phyloP scores from a whole-genome alignment of 2,329 filamentous ascomycete species.

The Exserohilum turcica region DNA sequence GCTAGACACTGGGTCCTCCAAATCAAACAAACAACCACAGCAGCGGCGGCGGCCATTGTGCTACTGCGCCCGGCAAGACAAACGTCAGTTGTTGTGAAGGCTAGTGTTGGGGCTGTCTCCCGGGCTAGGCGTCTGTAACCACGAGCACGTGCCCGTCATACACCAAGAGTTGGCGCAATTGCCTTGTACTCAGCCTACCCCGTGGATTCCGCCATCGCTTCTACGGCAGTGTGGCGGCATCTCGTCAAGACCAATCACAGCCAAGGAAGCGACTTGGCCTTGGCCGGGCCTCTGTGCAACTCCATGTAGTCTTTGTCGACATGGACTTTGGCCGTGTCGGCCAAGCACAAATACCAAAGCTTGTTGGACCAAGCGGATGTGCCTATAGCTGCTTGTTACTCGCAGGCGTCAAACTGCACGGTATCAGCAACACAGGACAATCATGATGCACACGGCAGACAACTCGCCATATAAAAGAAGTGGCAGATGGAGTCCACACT shows the following conservation, averaged over 20 bases:
- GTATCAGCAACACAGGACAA: conserved; percentile 2
- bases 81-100: conserved; percentile 4
- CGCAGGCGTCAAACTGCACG: conserved; percentile 22
- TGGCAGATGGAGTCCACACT: neutral
- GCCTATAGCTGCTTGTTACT: conserved; percentile 16
- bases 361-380: conserved; percentile 7
- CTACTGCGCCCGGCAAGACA: neutral
- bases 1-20: neutral
- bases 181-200: conserved; percentile 16
- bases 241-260: neutral
- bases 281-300: neutral
- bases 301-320: neutral
- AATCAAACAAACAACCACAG: conserved; percentile 11
- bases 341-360: neutral
- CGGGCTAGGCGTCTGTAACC: conserved; percentile 9
- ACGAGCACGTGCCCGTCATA: conserved; percentile 27
- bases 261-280: neutral
- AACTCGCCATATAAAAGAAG: conserved; percentile 2
- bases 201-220: conserved; percentile 12
- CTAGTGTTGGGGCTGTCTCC: conserved; percentile 4
- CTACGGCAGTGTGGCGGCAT: neutral
- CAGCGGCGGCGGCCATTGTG: neutral
- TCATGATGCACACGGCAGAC: neutral
- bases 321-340: neutral
- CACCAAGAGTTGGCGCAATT: conserved; percentile 4